These are phyloP conservation scores for Aquilaria yunnanensis DNA, from an alignment of 345 rosid genomes.

Conservation along the genomic window DNA sequence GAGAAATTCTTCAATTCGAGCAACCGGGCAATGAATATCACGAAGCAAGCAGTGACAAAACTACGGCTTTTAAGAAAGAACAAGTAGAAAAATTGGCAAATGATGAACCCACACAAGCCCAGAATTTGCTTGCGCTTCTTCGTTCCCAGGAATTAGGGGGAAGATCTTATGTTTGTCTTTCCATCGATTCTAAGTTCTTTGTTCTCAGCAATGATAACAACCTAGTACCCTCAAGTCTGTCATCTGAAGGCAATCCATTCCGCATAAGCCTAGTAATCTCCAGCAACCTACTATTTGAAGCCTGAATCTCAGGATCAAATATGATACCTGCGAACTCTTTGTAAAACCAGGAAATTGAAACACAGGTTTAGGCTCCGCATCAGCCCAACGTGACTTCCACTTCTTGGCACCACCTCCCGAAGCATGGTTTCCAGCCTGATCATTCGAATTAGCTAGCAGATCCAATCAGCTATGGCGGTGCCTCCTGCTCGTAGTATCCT, in stretches of 20 bases:
- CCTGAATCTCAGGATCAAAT: conserved; percentile 88
- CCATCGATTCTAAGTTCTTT: too few species aligned
- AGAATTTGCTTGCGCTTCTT: too few species aligned
- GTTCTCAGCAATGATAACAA: conserved; percentile 3
- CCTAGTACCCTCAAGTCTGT: conserved; percentile 85
- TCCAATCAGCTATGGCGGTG: conserved; percentile 93
- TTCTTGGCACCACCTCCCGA: conserved; percentile 50
- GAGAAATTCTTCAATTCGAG: too few species aligned
- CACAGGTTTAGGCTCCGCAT: conserved; percentile 80
- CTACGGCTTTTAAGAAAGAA: too few species aligned
- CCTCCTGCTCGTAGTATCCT: conserved; percentile 70
- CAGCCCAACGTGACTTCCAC: conserved; percentile 92
- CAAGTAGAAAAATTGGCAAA: too few species aligned
- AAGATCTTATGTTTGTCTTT: too few species aligned
- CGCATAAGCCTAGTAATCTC: conserved; percentile 81
- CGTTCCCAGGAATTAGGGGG: too few species aligned
- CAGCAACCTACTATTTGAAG: conserved; percentile 72
- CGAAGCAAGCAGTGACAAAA: too few species aligned
- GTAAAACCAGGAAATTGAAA: conserved; percentile 89
- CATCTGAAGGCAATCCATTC: conserved; percentile 75
- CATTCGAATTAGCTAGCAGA: conserved; percentile 34
- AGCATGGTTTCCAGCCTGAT: conserved; percentile 27
- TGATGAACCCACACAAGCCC: too few species aligned
- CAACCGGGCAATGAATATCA: too few species aligned
- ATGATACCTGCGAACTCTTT: conserved; percentile 85